Evolutionary conservation across 495 filamentous ascomycete species (phyloP).

Genomic region (Aspergillus wentii): DNA sequence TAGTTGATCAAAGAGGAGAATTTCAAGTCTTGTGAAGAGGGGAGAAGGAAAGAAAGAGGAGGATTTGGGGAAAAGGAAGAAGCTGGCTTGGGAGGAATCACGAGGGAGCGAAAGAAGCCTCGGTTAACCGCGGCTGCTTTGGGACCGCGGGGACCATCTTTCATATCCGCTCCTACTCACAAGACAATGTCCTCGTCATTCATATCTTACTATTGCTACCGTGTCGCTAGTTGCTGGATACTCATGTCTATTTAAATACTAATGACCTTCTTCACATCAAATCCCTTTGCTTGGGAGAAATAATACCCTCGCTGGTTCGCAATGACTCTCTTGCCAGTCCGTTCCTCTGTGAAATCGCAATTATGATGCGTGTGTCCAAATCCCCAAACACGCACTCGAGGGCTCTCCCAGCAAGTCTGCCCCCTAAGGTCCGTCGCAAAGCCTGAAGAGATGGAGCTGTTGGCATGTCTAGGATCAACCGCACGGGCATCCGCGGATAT

Average conservation of each 20-base stretch:
- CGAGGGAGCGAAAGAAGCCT: constrained; percentile 25
- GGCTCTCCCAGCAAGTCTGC: constrained; percentile 41
- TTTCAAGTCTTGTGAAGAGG: background rate
- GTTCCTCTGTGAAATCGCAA: constrained; percentile 31
- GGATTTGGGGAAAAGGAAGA: constrained; percentile 8
- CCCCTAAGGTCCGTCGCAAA: constrained; percentile 44
- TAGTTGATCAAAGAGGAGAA: background rate
- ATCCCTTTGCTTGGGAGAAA: constrained; percentile 23
- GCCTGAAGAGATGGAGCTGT: constrained; percentile 30
- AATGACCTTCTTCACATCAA: constrained; percentile 22
- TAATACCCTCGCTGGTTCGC: constrained; percentile 37
- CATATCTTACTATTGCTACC: no score
- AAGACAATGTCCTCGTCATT: no score
- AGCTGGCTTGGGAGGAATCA: constrained; percentile 18
- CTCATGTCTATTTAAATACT: constrained; percentile 2
- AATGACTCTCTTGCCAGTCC: constrained; percentile 24
- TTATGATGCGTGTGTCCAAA: constrained; percentile 57
- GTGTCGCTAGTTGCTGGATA: no score
- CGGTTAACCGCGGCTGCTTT: constrained; percentile 39
- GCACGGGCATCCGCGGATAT: constrained; percentile 23
- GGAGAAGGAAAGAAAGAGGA: constrained; percentile 5
- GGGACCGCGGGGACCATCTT: background rate
- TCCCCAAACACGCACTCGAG: constrained; percentile 45
- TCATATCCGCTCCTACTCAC: no score
- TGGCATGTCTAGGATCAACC: constrained; percentile 34